These are phyloP conservation scores for Noccaea caerulescens DNA, from an alignment of 345 rosid species.

Conservation along the genomic window DNA sequence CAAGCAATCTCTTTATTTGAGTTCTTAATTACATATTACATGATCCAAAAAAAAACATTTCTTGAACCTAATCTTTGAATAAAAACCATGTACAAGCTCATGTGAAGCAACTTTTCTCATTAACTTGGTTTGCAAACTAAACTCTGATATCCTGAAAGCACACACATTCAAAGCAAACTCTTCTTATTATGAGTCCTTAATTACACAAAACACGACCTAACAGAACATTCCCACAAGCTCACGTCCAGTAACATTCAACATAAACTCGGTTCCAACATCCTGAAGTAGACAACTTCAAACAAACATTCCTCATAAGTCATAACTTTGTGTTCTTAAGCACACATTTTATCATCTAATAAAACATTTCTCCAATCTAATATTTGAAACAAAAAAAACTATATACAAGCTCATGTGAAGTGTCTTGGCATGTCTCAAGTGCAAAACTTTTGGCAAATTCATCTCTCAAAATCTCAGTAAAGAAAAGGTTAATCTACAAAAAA, in stretches of 20 bases:
- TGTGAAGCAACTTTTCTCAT: neutral
- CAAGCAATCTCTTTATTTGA: neutral
- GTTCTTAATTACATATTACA: neutral
- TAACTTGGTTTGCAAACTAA: neutral
- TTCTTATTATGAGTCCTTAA: neutral
- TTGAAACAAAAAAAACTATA: slow-evolving; percentile 1
- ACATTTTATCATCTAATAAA: slow-evolving; percentile 2
- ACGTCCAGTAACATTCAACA: neutral
- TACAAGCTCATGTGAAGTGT: slow-evolving; percentile 9
- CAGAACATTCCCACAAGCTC: neutral
- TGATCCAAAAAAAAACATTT: neutral
- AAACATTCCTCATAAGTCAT: slow-evolving; percentile 10
- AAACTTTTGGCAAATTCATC: slow-evolving; percentile 16
- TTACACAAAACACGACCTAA: neutral
- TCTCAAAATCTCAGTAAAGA: slow-evolving; percentile 7
- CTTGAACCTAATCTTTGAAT: neutral
- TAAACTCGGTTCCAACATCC: slow-evolving; percentile 4
- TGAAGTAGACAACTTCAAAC: neutral
- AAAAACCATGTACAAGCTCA: neutral
- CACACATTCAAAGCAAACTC: neutral
- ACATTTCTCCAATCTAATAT: neutral
- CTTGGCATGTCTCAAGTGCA: slow-evolving; percentile 6
- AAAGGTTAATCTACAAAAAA: neutral
- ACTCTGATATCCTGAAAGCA: neutral
- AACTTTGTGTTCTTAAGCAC: neutral